Conservation (phyloP, 768 basidiomycete species). For the Trametes sanguinea region DNA sequence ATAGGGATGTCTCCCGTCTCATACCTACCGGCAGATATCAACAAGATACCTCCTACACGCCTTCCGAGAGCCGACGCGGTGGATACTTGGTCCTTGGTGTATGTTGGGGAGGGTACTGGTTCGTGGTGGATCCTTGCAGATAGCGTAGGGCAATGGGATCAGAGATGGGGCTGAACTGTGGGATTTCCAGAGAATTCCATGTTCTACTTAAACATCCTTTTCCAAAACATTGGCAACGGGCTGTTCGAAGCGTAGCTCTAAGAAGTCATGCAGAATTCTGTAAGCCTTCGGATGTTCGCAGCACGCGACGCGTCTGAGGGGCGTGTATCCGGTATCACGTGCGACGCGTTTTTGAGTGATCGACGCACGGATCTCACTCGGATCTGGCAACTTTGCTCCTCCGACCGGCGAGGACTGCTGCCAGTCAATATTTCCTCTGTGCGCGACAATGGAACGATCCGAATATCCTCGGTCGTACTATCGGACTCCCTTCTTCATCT, state of each 20-base stretch:
- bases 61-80: conserved; percentile 52
- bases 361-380: conserved; percentile 6
- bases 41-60: conserved; percentile 38
- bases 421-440: neutral
- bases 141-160: conserved; percentile 44
- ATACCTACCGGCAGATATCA: conserved; percentile 43
- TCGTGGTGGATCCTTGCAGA: conserved; percentile 48
- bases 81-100: conserved; percentile 49
- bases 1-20: conserved; percentile 50
- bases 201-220: too few species aligned
- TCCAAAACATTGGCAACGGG: too few species aligned
- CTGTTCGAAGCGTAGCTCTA: too few species aligned
- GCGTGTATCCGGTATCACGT: neutral
- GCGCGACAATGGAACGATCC: neutral
- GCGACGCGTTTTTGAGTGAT: neutral
- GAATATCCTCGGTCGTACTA: too few species aligned
- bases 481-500: too few species aligned
- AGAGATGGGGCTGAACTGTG: conserved; percentile 40
- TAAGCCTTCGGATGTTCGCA: too few species aligned
- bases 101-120: conserved; percentile 21
- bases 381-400: conserved; percentile 12
- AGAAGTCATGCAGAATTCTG: too few species aligned
- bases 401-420: neutral
- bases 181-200: too few species aligned
- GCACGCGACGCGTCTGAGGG: neutral